Base-by-base conservation (phyloP, 768 basidiomycete genomes). In the Leccinum pellstonianum region DNA sequence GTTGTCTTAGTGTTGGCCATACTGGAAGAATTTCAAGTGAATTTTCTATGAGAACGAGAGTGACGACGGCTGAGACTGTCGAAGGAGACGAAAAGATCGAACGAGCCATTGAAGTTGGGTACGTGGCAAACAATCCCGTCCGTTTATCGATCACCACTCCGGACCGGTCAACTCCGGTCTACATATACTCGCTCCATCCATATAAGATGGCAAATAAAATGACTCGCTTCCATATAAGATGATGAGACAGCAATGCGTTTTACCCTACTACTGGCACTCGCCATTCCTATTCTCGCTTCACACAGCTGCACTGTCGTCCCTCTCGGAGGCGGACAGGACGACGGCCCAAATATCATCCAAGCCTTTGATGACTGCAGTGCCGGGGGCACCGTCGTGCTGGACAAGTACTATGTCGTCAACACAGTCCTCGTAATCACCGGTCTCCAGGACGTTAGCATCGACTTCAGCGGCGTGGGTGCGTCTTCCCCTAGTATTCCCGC, bases 11-110 rank as follows among this genome's bases (percentile, higher is more conserved):
- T 5, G n/a, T 43, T 19, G 41, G 41, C 10, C 41, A 43, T 19
- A 19, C 41, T 43, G 41, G 41, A 43, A 43, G 41, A 11, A 83
- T 80, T 1, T 70, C 68, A 35, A 74, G 73, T 0, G 84, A 85
- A 64, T 85, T 85, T 72, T 86, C 84, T 62, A 85, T 77, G 59
- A 86, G 74, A 60, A 85, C 65, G 54, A 84, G 75, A n/a, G 77
- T 73, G 52, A 72, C 62, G 57, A 72, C 63, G 1, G 71, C 71
- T 41, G 59, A 66, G 7, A 58, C 60, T 1, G 58, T 46, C 6
- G 66, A 58, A 2, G 63, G 10, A 43, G 62, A 64, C n/a, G 62
- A 7, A 64, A 72, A 73, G 54, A 72, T 71, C 55, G 58, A 43
- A 10, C 27, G 51, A 1, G 62, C 19, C 64, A 64, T 35, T 33